These are phyloP conservation scores for Kuraishia cidri DNA, from an alignment of 805 yeast species.

Conservation along the genomic window DNA sequence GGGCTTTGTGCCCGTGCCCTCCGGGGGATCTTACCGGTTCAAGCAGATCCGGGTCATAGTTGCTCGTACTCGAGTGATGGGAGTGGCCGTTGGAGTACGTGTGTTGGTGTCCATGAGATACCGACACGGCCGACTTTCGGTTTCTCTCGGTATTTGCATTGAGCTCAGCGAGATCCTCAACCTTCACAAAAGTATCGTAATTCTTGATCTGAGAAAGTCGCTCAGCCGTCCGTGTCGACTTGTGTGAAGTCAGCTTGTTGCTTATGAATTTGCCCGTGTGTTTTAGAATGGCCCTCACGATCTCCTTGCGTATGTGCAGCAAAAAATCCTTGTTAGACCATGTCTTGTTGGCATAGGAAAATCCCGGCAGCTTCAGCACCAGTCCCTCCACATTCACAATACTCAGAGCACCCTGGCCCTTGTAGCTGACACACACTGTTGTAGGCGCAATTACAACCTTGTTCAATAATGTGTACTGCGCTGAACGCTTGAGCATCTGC, in stretches of 20 bases:
- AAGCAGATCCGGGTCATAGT: too few species aligned
- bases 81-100: too few species aligned
- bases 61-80: too few species aligned
- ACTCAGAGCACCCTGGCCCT: slow-evolving; percentile 62
- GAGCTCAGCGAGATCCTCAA: slow-evolving; percentile 20
- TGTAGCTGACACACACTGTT: slow-evolving; percentile 58
- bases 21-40: too few species aligned
- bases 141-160: not conserved
- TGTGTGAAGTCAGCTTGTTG: slow-evolving; percentile 44
- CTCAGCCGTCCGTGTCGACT: slow-evolving; percentile 13
- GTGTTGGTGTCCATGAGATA: too few species aligned
- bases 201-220: slow-evolving; percentile 31
- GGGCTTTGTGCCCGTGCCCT: too few species aligned
- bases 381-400: slow-evolving; percentile 74
- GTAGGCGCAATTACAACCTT: slow-evolving; percentile 43
- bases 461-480: slow-evolving; percentile 60
- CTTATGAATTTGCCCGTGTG: slow-evolving; percentile 74
- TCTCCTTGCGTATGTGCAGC: slow-evolving; percentile 48
- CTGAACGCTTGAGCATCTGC: slow-evolving; percentile 70
- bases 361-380: slow-evolving; percentile 52
- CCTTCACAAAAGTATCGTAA: slow-evolving; percentile 25
- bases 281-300: slow-evolving; percentile 45
- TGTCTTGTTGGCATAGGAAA: slow-evolving; percentile 49
- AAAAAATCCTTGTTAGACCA: slow-evolving; percentile 70
- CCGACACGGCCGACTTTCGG: too few species aligned